These are phyloP conservation scores for Solanum corneliomulleri DNA, from an alignment of 257 asterid genomes.

Conservation along the genomic window DNA sequence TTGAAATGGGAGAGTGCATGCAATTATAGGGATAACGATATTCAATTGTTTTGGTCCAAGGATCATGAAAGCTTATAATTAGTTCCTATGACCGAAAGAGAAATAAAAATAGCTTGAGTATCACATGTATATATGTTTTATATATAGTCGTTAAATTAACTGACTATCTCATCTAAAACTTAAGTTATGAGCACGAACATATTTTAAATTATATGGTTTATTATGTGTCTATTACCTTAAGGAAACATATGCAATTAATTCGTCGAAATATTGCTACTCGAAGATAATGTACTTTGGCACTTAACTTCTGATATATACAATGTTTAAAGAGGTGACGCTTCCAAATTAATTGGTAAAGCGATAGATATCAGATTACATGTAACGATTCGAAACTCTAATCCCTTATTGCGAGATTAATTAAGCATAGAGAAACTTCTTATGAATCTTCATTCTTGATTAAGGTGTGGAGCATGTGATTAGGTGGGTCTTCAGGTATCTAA, in stretches of 20 bases:
- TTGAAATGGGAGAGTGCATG: no score
- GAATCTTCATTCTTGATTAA: neutral
- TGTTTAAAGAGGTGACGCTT: neutral
- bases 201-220: neutral
- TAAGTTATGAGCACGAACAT: neutral
- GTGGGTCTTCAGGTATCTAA: constrained; percentile 52
- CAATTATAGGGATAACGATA: no score
- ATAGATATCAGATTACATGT: neutral
- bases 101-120: neutral
- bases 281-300: neutral
- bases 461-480: constrained; percentile 77
- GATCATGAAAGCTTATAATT: no score
- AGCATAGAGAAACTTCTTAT: constrained; percentile 1
- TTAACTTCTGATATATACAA: neutral
- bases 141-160: no score
- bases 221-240: neutral
- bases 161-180: no score
- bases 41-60: no score
- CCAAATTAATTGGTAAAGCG: neutral
- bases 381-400: neutral
- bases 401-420: neutral
- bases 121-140: no score
- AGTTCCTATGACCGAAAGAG: neutral
- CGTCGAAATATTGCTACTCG: neutral
- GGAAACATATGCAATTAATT: neutral